Evolutionary conservation across 2,329 filamentous ascomycete species (phyloP), one percentile per base, ranked within the genome.

Genomic region (Monilinia polystroma): DNA sequence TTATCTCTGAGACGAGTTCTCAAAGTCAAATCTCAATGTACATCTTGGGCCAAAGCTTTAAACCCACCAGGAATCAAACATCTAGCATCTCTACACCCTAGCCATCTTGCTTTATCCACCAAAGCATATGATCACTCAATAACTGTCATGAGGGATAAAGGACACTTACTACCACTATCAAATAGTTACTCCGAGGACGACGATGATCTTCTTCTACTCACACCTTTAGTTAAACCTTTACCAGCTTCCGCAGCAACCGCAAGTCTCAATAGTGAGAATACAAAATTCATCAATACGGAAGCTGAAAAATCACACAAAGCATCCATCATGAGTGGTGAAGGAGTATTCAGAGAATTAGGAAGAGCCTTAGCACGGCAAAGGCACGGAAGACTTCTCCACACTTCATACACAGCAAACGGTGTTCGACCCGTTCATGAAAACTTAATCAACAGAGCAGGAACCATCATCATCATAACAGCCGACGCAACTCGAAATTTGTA

Each of bases 401-500:
- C 94, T 1, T 97, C 93, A 16, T 98, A 98, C 75, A 97, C 94
- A 0, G 91, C 93, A 1, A 96, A 97, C 72, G 93, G 93, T 18
- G 89, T 98, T 3, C 85, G 93, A 49, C 93, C 93, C 77, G 91
- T 97, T 0, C 94, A 98, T 76, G 94, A 98, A 74, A 95, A 94
- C 70, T 82, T 97, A 23, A 96, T 97, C 76, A 91, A 93, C 71
- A 85, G 93, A 72, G 93, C 93, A 14, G 92, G 90, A 63, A 92
- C 91, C 4, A 92, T 97, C 70, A 90, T 98, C 26, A 89, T 97
- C 62, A 85, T 97, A 43, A 97, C 94, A 0, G 94, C 94, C 12
- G 94, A 98, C 79, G 93, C 93, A 0, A 97, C 97, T 75, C 85
- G 93, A 52, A 97, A 98, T 75, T 80, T 96, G 18, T 98, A 97